Conservation (phyloP, 257 asterid species). For the Lantana camara region DNA sequence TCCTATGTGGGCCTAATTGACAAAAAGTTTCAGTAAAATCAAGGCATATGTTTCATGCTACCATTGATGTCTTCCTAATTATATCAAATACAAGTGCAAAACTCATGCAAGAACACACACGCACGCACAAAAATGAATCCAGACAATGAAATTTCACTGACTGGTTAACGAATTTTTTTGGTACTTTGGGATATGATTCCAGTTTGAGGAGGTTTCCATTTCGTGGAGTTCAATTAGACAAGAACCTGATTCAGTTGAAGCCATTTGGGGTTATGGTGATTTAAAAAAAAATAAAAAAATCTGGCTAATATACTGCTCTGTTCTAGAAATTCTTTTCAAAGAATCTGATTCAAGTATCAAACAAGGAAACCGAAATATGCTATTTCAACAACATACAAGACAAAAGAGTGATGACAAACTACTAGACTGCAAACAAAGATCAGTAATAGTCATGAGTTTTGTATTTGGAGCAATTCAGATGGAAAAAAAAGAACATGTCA, state of each 20-base stretch:
- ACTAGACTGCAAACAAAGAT: no score
- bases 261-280: background rate
- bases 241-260: constrained; percentile 45
- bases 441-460: background rate
- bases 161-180: constrained; percentile 36
- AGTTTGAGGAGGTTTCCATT: constrained; percentile 52
- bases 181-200: constrained; percentile 36
- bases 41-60: constrained; percentile 15
- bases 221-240: constrained; percentile 61
- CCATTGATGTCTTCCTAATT: background rate
- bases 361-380: background rate
- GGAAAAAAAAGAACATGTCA: constrained; percentile 7
- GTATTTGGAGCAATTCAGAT: constrained; percentile 1
- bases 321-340: background rate
- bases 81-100: background rate
- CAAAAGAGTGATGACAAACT: background rate
- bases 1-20: constrained; percentile 54
- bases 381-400: background rate
- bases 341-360: constrained; percentile 2
- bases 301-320: background rate
- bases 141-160: constrained; percentile 31
- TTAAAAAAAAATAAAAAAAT: background rate
- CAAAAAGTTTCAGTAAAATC: constrained; percentile 8
- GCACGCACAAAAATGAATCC: background rate
- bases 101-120: background rate